phyloP scores from a whole-genome alignment of 345 rosid genomes.

The Eucalyptus urophylla region DNA sequence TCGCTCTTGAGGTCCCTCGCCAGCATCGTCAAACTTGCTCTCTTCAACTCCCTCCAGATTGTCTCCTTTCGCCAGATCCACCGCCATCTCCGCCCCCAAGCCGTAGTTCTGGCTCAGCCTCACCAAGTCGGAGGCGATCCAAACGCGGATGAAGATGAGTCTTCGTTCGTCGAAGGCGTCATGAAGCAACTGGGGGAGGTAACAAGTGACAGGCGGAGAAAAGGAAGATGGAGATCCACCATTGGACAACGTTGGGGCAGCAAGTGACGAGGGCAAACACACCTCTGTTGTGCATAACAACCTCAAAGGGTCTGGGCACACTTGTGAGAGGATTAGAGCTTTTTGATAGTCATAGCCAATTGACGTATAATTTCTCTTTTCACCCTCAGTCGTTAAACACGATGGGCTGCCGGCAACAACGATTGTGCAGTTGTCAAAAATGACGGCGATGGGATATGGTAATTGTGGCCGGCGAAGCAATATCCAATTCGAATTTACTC shows the following conservation, averaged over 20 bases:
- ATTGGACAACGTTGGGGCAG: background rate
- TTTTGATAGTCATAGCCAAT: background rate
- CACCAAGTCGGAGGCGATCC: background rate
- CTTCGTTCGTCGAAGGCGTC: background rate
- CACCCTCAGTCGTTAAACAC: background rate
- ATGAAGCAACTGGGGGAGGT: background rate
- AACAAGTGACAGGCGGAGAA: background rate
- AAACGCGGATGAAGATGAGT: background rate
- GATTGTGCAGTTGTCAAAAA: background rate
- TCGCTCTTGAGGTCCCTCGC: background rate
- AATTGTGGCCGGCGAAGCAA: background rate
- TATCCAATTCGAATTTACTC: background rate
- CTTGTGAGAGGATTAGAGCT: background rate
- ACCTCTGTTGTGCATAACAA: background rate
- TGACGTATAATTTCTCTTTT: background rate
- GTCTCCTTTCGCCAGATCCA: background rate
- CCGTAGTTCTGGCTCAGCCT: background rate
- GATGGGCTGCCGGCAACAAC: accelerated
- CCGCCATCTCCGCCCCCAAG: background rate
- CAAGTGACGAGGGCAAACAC: background rate
- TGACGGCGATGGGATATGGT: background rate
- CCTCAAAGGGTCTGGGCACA: background rate
- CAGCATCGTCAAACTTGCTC: background rate
- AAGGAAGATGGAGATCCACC: background rate
- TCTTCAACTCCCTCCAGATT: background rate